Evolutionary conservation across 1,284 basidiomycete species (phyloP).

Genomic region (Bjerkandera adusta): DNA sequence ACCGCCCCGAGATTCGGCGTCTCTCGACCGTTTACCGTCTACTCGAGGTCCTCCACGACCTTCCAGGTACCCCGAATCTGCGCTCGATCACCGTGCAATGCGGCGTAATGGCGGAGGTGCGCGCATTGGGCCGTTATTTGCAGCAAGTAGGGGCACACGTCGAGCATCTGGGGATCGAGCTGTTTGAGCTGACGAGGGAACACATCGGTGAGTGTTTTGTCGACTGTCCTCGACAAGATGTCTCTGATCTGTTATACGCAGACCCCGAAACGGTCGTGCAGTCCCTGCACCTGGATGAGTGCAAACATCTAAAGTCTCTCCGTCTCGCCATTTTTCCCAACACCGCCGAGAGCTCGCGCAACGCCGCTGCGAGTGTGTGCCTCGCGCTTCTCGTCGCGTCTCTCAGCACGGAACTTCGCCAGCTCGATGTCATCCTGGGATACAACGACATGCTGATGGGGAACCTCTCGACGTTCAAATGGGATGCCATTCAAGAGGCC

Average conservation of each 20-base stretch:
- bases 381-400: conserved; percentile 4
- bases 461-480: conserved; percentile 3
- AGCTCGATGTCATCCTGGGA: conserved; percentile 2
- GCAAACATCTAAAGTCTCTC: conserved; percentile 2
- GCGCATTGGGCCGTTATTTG: conserved; percentile 4
- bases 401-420: conserved; percentile 4
- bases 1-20: neutral
- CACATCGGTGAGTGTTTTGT: conserved; percentile 5
- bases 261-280: conserved; percentile 9
- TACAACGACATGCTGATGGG: conserved; percentile 9
- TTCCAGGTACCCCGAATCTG: neutral
- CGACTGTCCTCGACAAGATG: neutral
- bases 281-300: conserved; percentile 6
- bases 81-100: conserved; percentile 7
- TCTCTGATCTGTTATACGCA: neutral
- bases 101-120: conserved; percentile 8
- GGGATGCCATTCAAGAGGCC: conserved; percentile 7
- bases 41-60: conserved; percentile 5
- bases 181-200: conserved; percentile 6
- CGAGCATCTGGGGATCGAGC: conserved; percentile 5
- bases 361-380: conserved; percentile 8
- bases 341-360: conserved; percentile 4
- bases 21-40: conserved; percentile 6
- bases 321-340: conserved; percentile 8
- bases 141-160: conserved; percentile 1